Evolutionary conservation across 2,329 filamentous ascomycete genomes (phyloP), one percentile per base, ranked within the genome.

Genomic region (Blastomyces parvus): DNA sequence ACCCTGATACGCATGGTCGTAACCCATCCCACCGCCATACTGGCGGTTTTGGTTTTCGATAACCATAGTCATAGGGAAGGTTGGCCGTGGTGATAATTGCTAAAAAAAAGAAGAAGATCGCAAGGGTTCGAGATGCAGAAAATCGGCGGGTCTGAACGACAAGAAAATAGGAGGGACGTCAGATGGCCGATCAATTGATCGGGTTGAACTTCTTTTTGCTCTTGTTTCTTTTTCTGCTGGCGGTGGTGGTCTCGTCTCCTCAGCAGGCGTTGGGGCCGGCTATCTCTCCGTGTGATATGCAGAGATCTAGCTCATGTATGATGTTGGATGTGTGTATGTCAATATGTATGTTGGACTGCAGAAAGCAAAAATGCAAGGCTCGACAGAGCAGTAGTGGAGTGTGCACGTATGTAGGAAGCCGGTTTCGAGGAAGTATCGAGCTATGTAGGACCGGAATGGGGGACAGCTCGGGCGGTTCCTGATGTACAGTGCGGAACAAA

Each of bases 21-120:
- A 94, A 77, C 85, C 86, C 80, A 96, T 83, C 14, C 53, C 53
- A 74, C 83, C 84, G 73, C 84, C 89, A 80, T 88, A 90, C 76
- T 86, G 85, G 81, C 86, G 90, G 80, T 93, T 91, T 77, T 91
- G 89, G 73, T 86, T 86, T 80, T 96, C 91, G 81, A 96, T 86
- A 77, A 92, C 90, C 91, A 96, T 96, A 80, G 91, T 94, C 91
- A 96, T 96, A 77, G 77, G 86, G 79, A 68, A 70, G 52, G 63
- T 22, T 36, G 62, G 60, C 22, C 6, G 56, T 59, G 50, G 46
- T 59, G 57, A 14, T n/a, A 50, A 30, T 36, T 61, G 48, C 46
- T 19, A 42, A 42, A 30, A 30, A 30, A 30, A 30, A 30, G 4
- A 30, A 30, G 4, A 30, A 14, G 53, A 52, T 52, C 13, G 30